Conservation (phyloP, 768 basidiomycete genomes). For the Suillus cothurnatus region DNA sequence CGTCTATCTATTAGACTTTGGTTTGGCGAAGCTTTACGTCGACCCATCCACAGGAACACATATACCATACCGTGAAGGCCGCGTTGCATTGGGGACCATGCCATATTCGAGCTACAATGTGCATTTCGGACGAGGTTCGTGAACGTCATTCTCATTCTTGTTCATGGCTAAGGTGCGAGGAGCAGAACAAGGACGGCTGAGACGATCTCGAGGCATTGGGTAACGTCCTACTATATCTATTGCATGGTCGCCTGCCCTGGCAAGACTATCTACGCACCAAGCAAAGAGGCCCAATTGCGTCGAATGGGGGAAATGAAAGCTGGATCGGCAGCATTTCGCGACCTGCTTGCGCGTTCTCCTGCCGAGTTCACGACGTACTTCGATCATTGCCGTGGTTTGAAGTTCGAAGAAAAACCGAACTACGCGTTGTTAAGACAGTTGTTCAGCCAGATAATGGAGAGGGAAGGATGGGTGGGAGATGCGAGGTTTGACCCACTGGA, state of each 20-base stretch:
- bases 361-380: slow-evolving; percentile 17
- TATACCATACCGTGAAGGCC: slow-evolving; percentile 16
- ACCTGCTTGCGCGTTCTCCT: background rate
- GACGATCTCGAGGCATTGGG: slow-evolving; percentile 28
- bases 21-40: slow-evolving; percentile 15
- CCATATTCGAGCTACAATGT: slow-evolving; percentile 17
- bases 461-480: background rate
- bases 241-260: slow-evolving; percentile 28
- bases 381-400: slow-evolving; percentile 17
- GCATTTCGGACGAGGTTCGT: slow-evolving; percentile 18
- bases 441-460: slow-evolving; percentile 8
- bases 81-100: slow-evolving; percentile 14
- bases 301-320: slow-evolving; percentile 20
- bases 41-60: slow-evolving; percentile 16
- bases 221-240: slow-evolving; percentile 21
- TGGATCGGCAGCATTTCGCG: background rate
- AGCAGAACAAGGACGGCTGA: slow-evolving; percentile 21
- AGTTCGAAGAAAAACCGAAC: slow-evolving; percentile 24
- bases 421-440: slow-evolving; percentile 19
- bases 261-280: slow-evolving; percentile 16
- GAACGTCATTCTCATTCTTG: background rate
- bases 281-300: slow-evolving; percentile 2
- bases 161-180: background rate
- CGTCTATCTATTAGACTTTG: slow-evolving; percentile 25
- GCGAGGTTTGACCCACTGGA: background rate